A percentile compares a stretch with the other conserved stretches of the same genome.
These are phyloP conservation scores for Sarcocystis neurona DNA, from an alignment of 169 alveolate genomes.

Conservation along the genomic window DNA sequence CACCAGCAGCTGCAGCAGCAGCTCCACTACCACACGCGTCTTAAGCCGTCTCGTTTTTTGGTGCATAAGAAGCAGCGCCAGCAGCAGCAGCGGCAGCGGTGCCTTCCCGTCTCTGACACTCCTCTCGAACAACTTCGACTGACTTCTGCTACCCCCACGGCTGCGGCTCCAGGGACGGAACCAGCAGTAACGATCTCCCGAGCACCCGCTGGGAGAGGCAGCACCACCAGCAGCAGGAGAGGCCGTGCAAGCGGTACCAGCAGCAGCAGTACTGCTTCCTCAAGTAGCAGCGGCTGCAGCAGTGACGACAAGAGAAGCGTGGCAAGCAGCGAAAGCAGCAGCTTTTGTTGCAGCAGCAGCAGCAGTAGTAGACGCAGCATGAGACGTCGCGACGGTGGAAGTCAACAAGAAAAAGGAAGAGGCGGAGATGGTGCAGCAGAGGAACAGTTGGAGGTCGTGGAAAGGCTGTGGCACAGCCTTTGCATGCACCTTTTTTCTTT, in stretches of 20 bases:
- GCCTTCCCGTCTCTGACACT: too few species aligned
- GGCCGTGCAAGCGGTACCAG: not conserved
- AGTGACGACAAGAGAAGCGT: not conserved
- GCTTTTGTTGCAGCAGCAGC: too few species aligned
- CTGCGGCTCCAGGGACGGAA: not conserved
- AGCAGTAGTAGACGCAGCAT: not conserved
- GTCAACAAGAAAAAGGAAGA: constrained; percentile 6
- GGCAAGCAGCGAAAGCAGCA: not conserved
- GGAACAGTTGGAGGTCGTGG: not conserved
- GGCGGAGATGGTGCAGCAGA: not conserved
- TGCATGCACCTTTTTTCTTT: not conserved
- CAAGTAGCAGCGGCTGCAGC: not conserved
- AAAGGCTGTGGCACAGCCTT: not conserved
- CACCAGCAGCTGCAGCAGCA: constrained; percentile 2
- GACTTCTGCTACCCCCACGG: not conserved
- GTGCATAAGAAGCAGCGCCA: too few species aligned
- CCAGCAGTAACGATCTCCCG: not conserved
- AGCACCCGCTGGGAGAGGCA: not conserved
- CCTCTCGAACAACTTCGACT: too few species aligned
- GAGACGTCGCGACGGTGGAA: not conserved
- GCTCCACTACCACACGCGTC: not conserved
- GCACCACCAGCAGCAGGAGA: not conserved
- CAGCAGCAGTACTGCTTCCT: too few species aligned
- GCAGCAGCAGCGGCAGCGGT: too few species aligned
- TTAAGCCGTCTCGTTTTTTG: too few species aligned